A percentile compares a stretch with the other conserved stretches of the same genome.
phyloP scores from a whole-genome alignment of 192 early-diverging fungal species.

The Umbelopsis sp. region DNA sequence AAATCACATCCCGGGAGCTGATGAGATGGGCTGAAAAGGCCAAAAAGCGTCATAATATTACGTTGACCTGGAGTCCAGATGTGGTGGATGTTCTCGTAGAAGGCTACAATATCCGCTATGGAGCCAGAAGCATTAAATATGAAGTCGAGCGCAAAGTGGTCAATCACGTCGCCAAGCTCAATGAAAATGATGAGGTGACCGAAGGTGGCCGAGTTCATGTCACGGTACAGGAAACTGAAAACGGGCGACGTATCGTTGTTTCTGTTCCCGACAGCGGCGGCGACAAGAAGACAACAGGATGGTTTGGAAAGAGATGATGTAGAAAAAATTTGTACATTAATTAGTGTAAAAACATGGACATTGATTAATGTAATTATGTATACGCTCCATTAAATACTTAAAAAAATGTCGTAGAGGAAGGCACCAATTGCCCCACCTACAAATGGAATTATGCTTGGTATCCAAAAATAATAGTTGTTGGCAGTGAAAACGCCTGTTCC shows the following conservation, averaged over 20 bases:
- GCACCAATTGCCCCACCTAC: slow-evolving; percentile 65
- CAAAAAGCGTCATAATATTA: slow-evolving; percentile 44
- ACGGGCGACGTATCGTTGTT: background rate
- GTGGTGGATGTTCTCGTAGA: slow-evolving; percentile 40
- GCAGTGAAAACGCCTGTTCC: slow-evolving; percentile 66
- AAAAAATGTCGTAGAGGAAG: slow-evolving; percentile 61
- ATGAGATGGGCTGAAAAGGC: slow-evolving; percentile 46
- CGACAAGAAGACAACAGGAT: background rate
- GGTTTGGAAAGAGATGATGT: slow-evolving; percentile 12
- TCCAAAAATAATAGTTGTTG: slow-evolving; percentile 71
- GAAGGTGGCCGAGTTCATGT: slow-evolving; percentile 43
- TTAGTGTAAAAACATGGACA: background rate
- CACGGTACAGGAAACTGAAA: slow-evolving; percentile 26
- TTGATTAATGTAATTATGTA: background rate
- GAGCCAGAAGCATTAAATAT: slow-evolving; percentile 51
- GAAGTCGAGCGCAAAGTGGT: slow-evolving; percentile 48
- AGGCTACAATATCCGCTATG: slow-evolving; percentile 50
- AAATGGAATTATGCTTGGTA: slow-evolving; percentile 71
- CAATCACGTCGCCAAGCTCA: slow-evolving; percentile 45
- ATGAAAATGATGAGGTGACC: slow-evolving; percentile 47
- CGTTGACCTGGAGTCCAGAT: slow-evolving; percentile 39
- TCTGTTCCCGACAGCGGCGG: slow-evolving; percentile 2
- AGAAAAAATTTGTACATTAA: background rate
- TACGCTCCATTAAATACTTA: slow-evolving; percentile 30
- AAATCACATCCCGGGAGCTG: slow-evolving; percentile 38